Percentiles rank a stretch among this genome's conserved stretches.
Conservation (phyloP, 129 eudicot species). For the Cynara cardunculus region DNA sequence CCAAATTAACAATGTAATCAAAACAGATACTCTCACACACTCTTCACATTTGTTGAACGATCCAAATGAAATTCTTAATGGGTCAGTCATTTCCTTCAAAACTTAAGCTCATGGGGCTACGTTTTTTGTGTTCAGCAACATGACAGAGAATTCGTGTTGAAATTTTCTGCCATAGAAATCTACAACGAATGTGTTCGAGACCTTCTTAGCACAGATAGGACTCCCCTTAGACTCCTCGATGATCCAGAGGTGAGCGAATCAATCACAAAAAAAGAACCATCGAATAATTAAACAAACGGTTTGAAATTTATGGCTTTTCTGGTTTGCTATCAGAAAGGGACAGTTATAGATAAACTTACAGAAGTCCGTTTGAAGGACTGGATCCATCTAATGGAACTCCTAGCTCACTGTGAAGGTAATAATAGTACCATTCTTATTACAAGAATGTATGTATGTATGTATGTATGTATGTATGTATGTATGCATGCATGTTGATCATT, state of each 20-base stretch:
- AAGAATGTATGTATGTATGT: background rate
- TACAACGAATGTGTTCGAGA: slow-evolving; percentile 92
- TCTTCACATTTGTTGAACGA: too few species aligned
- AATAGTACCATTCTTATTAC: background rate
- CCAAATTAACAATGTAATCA: slow-evolving; percentile 48
- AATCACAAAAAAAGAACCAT: background rate
- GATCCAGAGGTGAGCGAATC: slow-evolving; percentile 73
- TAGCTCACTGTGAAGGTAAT: slow-evolving; percentile 77
- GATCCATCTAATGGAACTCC: slow-evolving; percentile 69
- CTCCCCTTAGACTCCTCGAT: slow-evolving; percentile 89
- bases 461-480: background rate
- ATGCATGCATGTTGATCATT: background rate
- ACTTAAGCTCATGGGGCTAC: background rate
- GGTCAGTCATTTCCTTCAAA: background rate
- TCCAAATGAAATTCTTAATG: background rate
- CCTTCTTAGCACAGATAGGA: slow-evolving; percentile 62
- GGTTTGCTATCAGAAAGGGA: slow-evolving; percentile 68
- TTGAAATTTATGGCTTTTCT: background rate
- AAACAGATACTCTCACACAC: background rate
- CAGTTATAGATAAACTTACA: slow-evolving; percentile 82
- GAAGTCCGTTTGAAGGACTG: slow-evolving; percentile 58
- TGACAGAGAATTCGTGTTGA: slow-evolving; percentile 69
- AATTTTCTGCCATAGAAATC: slow-evolving; percentile 93
- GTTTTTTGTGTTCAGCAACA: slow-evolving; percentile 36
- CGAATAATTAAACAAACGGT: background rate